Evolutionary conservation across 257 asterid species (phyloP).

Genomic region (Solanum corneliomulleri): DNA sequence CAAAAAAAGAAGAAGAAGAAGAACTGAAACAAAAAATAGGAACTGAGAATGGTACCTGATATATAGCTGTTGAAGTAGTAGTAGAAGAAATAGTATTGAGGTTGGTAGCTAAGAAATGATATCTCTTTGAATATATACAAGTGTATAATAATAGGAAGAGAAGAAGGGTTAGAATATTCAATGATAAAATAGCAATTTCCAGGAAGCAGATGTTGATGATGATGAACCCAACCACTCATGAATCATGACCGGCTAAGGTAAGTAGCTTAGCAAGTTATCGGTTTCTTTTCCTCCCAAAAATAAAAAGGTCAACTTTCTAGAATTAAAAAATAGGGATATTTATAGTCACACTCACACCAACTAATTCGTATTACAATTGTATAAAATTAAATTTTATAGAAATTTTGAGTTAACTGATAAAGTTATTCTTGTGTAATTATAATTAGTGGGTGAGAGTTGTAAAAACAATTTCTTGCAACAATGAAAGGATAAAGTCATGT

Average conservation of each 20-base stretch:
- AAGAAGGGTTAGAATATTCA: not conserved
- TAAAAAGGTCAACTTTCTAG: not conserved
- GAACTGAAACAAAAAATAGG: not conserved
- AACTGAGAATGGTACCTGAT: not conserved
- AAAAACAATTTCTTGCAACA: no score
- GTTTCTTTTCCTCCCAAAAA: not conserved
- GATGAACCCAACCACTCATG: not conserved
- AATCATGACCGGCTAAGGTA: not conserved
- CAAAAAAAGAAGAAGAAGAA: not conserved
- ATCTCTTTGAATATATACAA: not conserved
- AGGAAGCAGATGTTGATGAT: not conserved
- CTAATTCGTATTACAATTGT: no score
- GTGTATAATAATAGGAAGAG: not conserved
- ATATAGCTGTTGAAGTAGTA: not conserved
- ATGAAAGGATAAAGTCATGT: no score
- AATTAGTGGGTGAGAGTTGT: no score
- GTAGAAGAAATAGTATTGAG: not conserved
- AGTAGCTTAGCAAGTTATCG: not conserved
- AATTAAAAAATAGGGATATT: no score
- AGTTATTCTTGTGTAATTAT: no score
- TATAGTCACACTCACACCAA: not conserved
- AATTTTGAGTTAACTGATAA: no score
- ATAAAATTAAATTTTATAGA: no score
- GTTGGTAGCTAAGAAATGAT: not conserved
- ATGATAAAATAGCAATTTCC: not conserved